Percentiles rank a stretch among this genome's conserved stretches.
Conservation (phyloP, 768 basidiomycete species). For the Tricholoma flavovirens region DNA sequence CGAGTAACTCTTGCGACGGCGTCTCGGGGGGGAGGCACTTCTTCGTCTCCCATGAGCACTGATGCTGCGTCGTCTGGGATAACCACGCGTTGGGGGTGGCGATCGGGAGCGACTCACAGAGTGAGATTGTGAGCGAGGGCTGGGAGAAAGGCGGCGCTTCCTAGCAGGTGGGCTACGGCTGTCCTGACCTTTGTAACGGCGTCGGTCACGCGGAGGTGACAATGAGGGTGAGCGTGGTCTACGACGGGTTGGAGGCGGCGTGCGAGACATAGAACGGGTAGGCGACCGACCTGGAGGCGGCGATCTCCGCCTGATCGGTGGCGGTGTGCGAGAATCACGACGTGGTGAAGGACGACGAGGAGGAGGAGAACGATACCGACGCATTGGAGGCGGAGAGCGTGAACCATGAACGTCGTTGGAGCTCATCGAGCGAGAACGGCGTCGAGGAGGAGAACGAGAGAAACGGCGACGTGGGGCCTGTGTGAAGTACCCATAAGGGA, state of each 20-base stretch:
- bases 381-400: slow-evolving; percentile 33
- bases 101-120: slow-evolving; percentile 37
- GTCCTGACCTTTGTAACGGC: slow-evolving; percentile 32
- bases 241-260: slow-evolving; percentile 30
- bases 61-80: slow-evolving; percentile 40
- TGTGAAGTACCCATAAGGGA: slow-evolving; percentile 6
- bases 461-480: slow-evolving; percentile 43
- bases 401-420: slow-evolving; percentile 28
- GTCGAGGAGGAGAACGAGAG: slow-evolving; percentile 44
- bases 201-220: slow-evolving; percentile 38
- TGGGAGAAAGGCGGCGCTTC: slow-evolving; percentile 36
- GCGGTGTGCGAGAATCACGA: slow-evolving; percentile 29
- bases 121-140: slow-evolving; percentile 24
- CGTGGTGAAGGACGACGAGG: slow-evolving; percentile 41
- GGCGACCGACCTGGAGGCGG: slow-evolving; percentile 38
- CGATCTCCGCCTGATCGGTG: slow-evolving; percentile 26
- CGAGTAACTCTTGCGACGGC: slow-evolving; percentile 22
- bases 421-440: slow-evolving; percentile 35
- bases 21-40: slow-evolving; percentile 25
- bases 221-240: slow-evolving; percentile 43
- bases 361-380: slow-evolving; percentile 36
- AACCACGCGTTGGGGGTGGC: slow-evolving; percentile 30
- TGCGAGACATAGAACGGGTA: slow-evolving; percentile 42
- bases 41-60: slow-evolving; percentile 30
- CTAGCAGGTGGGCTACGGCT: slow-evolving; percentile 55